Evolutionary conservation across 2,329 filamentous ascomycete genomes (phyloP), one percentile per base, ranked within the genome.

Genomic region (Pseudogymnoascus sp.): DNA sequence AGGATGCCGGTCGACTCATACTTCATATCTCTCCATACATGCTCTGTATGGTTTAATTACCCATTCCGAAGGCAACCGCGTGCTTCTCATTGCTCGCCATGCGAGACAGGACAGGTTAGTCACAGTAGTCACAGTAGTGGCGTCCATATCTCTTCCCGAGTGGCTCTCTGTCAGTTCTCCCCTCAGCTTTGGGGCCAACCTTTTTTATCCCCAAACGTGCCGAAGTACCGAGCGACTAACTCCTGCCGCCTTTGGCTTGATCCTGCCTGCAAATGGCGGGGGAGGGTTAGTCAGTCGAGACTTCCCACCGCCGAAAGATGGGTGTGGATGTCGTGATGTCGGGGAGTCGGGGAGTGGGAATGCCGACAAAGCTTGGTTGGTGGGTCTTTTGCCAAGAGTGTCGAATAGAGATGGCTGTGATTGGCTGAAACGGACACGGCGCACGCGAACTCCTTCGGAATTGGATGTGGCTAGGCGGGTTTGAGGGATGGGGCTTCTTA

Each of bases 331-430:
- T 56, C 50, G 28, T 28, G 2, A 53, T 11, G 47, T 53, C 47
- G 50, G 50, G 16, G 28, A 18, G 50, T 56, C 50, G 50, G 50
- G n/a, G 28, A 56, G 25, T 33, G 50, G 50, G 16, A 56, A 56
- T 16, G 50, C 50, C 50, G 50, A 56, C 50, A 56, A 56, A 56
- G 50, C 50, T 56, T 56, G 50, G 28, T 56, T 33, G 10, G 50
- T 33, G n/a, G 50, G 50, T 56, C 50, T 56, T 56, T 12, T 56
- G 25, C 25, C 44, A 50, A 56, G 28, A 12, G 2, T 11, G 50
- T 33, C 50, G 28, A 56, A 56, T 56, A 56, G 28, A 33, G 50
- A 35, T 2, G 28, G 1, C 10, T 33, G 28, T 35, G 50, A 56
- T 56, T 56, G 8, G 50, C 11, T 56, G 16, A 33, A 18, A 56